Conservation (phyloP, 2,329 filamentous ascomycete genomes). For the Aureobasidium leucospermi region DNA sequence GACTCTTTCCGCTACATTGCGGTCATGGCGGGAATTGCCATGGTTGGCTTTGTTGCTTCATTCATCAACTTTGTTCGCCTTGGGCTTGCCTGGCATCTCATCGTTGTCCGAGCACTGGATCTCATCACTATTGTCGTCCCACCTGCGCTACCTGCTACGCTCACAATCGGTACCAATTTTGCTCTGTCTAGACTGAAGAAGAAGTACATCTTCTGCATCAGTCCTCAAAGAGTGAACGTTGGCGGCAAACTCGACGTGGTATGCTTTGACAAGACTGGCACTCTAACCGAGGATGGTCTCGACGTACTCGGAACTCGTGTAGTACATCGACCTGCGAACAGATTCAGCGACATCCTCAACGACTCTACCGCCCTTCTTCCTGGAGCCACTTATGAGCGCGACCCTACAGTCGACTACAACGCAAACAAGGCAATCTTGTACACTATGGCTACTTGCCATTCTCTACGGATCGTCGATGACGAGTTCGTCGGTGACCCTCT, state of each 20-base stretch:
- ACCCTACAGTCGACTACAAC: slow-evolving; percentile 53
- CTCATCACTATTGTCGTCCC: slow-evolving; percentile 97
- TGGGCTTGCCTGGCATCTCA: slow-evolving; percentile 77
- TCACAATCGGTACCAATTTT: slow-evolving; percentile 96
- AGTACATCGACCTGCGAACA: slow-evolving; percentile 54
- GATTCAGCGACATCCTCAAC: slow-evolving; percentile 70
- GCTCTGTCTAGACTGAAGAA: slow-evolving; percentile 77
- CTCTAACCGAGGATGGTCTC: slow-evolving; percentile 88
- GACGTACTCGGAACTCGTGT: slow-evolving; percentile 86
- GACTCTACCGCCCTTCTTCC: slow-evolving; percentile 55
- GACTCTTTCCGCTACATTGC: slow-evolving; percentile 97
- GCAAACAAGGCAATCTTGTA: slow-evolving; percentile 68
- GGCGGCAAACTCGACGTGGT: slow-evolving; percentile 93
- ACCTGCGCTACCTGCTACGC: slow-evolving; percentile 84
- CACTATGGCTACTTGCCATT: slow-evolving; percentile 97
- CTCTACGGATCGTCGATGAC: slow-evolving; percentile 74
- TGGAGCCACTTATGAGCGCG: slow-evolving; percentile 47
- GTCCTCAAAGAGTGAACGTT: slow-evolving; percentile 92
- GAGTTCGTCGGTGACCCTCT: slow-evolving; percentile 90
- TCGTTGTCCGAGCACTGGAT: slow-evolving; percentile 85
- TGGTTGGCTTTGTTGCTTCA: slow-evolving; percentile 81
- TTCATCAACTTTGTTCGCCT: slow-evolving; percentile 89
- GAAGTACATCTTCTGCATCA: slow-evolving; percentile 95
- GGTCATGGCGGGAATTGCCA: slow-evolving; percentile 84
- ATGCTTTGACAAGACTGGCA: slow-evolving; percentile 99